Evolutionary conservation across 371 early-diverging fungal species (phyloP), one percentile per base, ranked within the genome.

Genomic region (Apophysomyces ossiformis): DNA sequence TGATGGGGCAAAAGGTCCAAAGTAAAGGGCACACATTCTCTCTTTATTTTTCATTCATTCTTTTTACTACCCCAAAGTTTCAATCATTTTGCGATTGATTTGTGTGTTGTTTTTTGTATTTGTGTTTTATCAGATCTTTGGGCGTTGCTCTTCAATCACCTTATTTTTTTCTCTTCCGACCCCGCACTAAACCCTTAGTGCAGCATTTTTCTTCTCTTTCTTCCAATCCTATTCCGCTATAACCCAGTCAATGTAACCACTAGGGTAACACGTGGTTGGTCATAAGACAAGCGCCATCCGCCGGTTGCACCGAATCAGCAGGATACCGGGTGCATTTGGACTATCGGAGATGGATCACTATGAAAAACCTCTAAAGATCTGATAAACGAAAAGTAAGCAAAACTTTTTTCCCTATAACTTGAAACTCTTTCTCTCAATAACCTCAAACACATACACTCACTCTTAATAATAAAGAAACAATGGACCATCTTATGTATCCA

Each of bases 281-380:
- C 54, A 50, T n/a, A 50, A 50, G 54, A 50, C 21, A 21, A 9
- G 11, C 54, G 54, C 54, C 54, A 21, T 50, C 54, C 54, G 54
- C 54, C 54, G 54, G 54, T 50, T 50, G 54, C 54, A 50, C 54
- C 54, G 54, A 50, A 50, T 50, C 54, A 50, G 54, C 54, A 50
- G 54, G 54, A 50, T 50, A 50, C 54, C 54, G 54, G 54, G 54
- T 50, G 54, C 54, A 21, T 50, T 50, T 50, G 54, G 54, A 6
- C 16, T 26, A 50, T 50, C 54, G 54, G 54, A 50, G 54, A 50
- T 50, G 54, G 54, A 50, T 50, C 11, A 26, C 21, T 32, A 26
- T 50, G 21, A 50, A 21, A 50, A 50, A 21, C 7, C 21, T 1
- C n/a, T 47, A 18, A 50, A 50, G 54, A 50, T 50, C 54, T 50